Base-by-base conservation (phyloP, 257 asterid genomes). In the Solanum raphanifolium region DNA sequence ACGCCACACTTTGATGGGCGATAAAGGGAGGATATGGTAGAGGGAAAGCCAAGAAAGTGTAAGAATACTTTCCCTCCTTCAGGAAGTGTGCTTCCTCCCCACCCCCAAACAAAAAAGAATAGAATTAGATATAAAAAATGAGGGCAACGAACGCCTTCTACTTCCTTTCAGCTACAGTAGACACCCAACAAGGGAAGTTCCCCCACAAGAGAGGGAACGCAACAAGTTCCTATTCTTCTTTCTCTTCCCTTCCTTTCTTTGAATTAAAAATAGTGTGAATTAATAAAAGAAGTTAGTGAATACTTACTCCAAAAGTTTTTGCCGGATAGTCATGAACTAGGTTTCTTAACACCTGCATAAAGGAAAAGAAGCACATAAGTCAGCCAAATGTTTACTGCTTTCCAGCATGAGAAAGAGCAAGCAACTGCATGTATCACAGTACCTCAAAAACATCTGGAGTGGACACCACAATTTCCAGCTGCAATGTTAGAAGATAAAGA, bases 361-460 rank as follows among this genome's bases (percentile, higher is more conserved):
- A 41, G 29, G 73, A 60, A 76, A 69, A 72, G 34, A 27, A 73
- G 60, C 75, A 35, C 5, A 81, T 21, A 66, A 79, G 83, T 86
- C 12, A 39, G 55, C 27, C 66, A 74, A 38, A 48, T 76, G 86
- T 86, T 66, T 48, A 23, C 31, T 29, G 71, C n/a, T 23, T 73
- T 86, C n/a, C 41, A n/a, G 87, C 52, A 41, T 84, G 58, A 79
- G 66, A 4, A 85, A 75, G 32, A 74, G 46, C 38, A 83, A 83
- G 9, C 75, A 25, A 34, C n/a, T n/a, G 87, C 15, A 85, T 81
- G 48, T 29, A 15, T 48, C 72, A 66, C 75, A 36, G 79, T 90
- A 95, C 98, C 98, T 94, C 98, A 87, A 94, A 91, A 75, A 91
- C 96, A 90, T 95, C 96, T 18, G 98, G 98, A 27, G 95, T 94